Evolutionary conservation across 306 rosid genomes (phyloP).

Genomic region (Glycine tomentella): DNA sequence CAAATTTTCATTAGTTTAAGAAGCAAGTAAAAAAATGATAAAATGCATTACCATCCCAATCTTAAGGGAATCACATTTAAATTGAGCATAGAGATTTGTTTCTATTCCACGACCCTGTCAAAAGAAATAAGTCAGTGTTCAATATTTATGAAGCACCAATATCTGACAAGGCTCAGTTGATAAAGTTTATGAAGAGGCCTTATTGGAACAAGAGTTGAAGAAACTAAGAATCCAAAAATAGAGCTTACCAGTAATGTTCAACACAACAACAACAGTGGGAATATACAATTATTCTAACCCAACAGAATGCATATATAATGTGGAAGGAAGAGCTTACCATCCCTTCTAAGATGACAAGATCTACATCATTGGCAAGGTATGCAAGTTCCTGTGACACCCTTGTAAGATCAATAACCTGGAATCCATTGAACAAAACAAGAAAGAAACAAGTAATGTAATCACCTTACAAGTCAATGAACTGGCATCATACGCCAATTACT

Average conservation of each 20-base stretch:
- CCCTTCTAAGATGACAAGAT: slow-evolving; percentile 88
- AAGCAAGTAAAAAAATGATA: background rate
- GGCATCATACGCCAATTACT: too few species aligned
- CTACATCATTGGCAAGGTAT: slow-evolving; percentile 75
- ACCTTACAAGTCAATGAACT: background rate
- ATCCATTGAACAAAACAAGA: slow-evolving; percentile 37
- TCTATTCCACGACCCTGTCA: slow-evolving; percentile 95
- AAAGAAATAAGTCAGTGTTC: slow-evolving; percentile 35
- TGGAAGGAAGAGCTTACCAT: slow-evolving; percentile 69
- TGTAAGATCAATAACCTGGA: slow-evolving; percentile 84
- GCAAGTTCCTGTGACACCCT: slow-evolving; percentile 84
- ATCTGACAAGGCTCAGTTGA: too few species aligned
- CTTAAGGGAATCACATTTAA: slow-evolving; percentile 91
- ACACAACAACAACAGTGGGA: background rate
- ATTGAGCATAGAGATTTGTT: slow-evolving; percentile 90
- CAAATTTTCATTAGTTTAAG: background rate
- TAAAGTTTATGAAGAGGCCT: too few species aligned
- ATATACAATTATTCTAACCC: slow-evolving; percentile 12
- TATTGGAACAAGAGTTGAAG: background rate
- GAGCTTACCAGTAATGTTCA: too few species aligned
- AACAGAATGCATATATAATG: slow-evolving; percentile 14
- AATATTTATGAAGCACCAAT: background rate
- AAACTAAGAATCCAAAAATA: background rate
- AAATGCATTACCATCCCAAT: slow-evolving; percentile 79
- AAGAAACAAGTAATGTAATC: slow-evolving; percentile 19